These are phyloP conservation scores for Talaromyces funiculosus DNA, from an alignment of 2,329 filamentous ascomycete genomes.

Conservation along the genomic window DNA sequence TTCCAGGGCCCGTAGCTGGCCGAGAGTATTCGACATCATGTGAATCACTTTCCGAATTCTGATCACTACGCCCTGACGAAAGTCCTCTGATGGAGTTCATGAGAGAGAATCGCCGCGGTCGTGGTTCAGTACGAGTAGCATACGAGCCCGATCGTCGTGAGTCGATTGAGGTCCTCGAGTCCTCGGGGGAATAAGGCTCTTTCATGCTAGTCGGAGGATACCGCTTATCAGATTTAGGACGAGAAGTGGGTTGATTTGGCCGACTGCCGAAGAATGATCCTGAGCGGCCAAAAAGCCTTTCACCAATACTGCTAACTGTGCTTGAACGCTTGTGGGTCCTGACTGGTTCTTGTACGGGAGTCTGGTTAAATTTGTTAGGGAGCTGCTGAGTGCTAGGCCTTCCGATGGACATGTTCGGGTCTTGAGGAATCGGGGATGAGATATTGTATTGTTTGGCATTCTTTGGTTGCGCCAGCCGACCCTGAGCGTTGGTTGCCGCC, in stretches of 20 bases:
- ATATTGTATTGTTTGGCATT: conserved; percentile 64
- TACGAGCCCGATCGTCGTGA: conserved; percentile 68
- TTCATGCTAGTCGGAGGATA: conserved; percentile 93
- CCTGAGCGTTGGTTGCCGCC: conserved; percentile 81
- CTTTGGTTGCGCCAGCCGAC: conserved; percentile 78
- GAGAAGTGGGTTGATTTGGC: conserved; percentile 29
- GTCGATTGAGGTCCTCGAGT: conserved; percentile 63
- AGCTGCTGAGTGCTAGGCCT: conserved; percentile 56
- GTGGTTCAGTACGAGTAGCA: conserved; percentile 60
- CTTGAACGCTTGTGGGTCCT: conserved; percentile 62
- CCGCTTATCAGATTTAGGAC: conserved; percentile 53
- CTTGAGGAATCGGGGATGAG: conserved; percentile 58
- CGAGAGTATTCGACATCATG: conserved; percentile 28
- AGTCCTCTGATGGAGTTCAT: conserved; percentile 64
- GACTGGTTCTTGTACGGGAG: conserved; percentile 46
- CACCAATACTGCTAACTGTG: conserved; percentile 74
- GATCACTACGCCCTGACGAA: conserved; percentile 51
- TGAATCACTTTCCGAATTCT: conserved; percentile 42
- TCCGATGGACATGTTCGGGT: conserved; percentile 51
- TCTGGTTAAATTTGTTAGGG: conserved; percentile 53
- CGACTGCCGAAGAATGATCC: conserved; percentile 71
- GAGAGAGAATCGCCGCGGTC: conserved; percentile 65
- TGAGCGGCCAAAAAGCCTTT: conserved; percentile 77
- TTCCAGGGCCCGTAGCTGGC: conserved; percentile 32
- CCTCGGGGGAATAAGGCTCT: conserved; percentile 58